Evolutionary conservation across 2,329 filamentous ascomycete genomes (phyloP), one percentile per base, ranked within the genome.

Genomic region (Penicillium oxalicum): DNA sequence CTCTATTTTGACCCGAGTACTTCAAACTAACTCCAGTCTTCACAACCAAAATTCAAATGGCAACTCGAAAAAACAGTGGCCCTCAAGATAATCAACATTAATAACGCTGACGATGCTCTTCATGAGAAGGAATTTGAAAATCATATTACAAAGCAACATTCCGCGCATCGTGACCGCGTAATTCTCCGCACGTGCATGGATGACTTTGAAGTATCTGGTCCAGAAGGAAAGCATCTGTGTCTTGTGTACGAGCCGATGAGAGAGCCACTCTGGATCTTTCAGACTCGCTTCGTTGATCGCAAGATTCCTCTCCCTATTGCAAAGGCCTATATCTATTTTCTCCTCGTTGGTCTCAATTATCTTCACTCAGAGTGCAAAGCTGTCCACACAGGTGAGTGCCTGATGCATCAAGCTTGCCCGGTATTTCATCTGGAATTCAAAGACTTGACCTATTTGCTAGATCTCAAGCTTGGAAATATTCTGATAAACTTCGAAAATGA

Each of bases 391-490:
- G 29, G 29, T 32, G 4, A 32, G 3, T 5, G 4, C 11, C 11
- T 32, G 4, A 32, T 32, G 4, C 29, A 2, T 18, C 18, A 18
- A 18, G 18, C 8, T 32, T 32, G 3, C 11, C 3, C 29, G 7
- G 29, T 32, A 11, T 11, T 11, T 32, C 2, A 8, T 32, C 29
- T 32, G 29, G 29, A 32, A 32, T 32, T 32, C 11, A 11, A 32
- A 32, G 36, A 73, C 70, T 52, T 62, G 74, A 4, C 70, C 74
- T 51, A 57, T 63, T 1, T 61, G 69, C 32, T 72, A 62, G 70
- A 74, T 55, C 59, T 73, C 29, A 74, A 74, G 46, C 60, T 69
- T 0, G 64, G 64, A 32, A 74, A 74, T 50, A 69, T 73, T 25
- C 56, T 73, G 18, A 58, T 69, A 49, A 56, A 47, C 3, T 61